Base-by-base conservation (phyloP, 805 yeast genomes). In the Metschnikowia bowlesiae region DNA sequence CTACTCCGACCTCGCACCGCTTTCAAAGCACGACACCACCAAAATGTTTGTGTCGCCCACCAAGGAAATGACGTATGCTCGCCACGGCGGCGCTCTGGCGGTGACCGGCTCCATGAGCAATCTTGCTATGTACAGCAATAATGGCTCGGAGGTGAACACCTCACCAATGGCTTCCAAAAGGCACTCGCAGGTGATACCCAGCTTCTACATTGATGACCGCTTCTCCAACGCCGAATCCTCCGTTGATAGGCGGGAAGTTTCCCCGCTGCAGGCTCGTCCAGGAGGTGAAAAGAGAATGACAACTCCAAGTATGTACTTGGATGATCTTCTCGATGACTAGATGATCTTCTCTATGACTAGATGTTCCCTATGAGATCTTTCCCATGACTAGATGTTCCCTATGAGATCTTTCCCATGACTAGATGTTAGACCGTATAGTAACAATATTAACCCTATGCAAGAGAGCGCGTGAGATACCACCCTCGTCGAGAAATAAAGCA, bases 31-130 rank as follows among this genome's bases (percentile, higher is more conserved):
- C 48, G 80, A 75, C 53, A 65, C 71, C 57, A 74, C 79, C 36
- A 70, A 63, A 47, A 74, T 84, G 78, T 88, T 85, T 65, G 80
- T 87, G 47, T 87, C 94, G 2, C 96, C 96, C 33, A 88, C 95
- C 0, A 84, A 83, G 14, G 89, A 86, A 59, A 78, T 83, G 79
- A 72, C 73, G 49, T 78, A 76, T 57, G 73, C 68, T 57, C 66
- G 72, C 39, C 64, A 60, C 32, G 60, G 62, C 43, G 46, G 40
- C 32, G 8, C 34, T 6, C 39, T 26, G 26, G n/a, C 22, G 11
- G 11, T 16, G 14, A 56, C 47, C 16, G 65, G 63, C 13, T 62
- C 68, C 8, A 46, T 53, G 4, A 40, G 59, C 14, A 57, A 54
- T 44, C 49, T 62, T 26, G 60, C 63, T 3, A 26, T 52, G 31